Evolutionary conservation across 805 yeast genomes (phyloP).

Genomic region (Saccharomyces paradoxus): DNA sequence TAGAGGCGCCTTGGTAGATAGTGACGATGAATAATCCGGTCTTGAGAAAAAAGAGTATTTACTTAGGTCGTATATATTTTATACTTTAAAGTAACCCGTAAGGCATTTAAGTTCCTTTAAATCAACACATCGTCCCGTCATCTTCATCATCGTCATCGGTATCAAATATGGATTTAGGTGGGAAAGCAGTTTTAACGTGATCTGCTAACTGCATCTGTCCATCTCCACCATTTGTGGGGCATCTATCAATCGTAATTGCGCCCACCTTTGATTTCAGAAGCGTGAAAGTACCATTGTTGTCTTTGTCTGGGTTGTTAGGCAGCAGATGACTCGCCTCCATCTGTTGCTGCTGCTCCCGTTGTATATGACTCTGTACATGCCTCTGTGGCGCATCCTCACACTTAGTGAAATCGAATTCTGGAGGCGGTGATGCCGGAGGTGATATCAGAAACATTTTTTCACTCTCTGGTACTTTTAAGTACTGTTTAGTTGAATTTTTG

Average conservation of each 20-base stretch:
- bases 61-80: background rate
- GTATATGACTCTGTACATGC: background rate
- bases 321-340: conserved; percentile 4
- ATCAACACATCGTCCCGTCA: background rate
- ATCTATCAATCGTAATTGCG: conserved; percentile 17
- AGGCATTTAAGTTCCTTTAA: background rate
- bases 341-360: background rate
- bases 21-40: conserved; percentile 16
- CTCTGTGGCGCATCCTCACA: conserved; percentile 33
- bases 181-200: conserved; percentile 29
- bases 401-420: conserved; percentile 33
- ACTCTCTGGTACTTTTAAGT: conserved; percentile 29
- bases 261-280: conserved; percentile 14
- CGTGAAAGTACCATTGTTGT: conserved; percentile 6
- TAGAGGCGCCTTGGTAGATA: conserved; percentile 15
- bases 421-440: conserved; percentile 38
- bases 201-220: background rate
- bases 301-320: conserved; percentile 1
- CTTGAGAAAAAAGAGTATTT: background rate
- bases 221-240: conserved; percentile 3
- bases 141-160: conserved; percentile 16
- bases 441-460: conserved; percentile 33
- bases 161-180: conserved; percentile 35
- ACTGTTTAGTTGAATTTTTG: conserved; percentile 8
- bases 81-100: background rate